Base-by-base conservation (phyloP, 1,139 yeast genomes). In the Sugiyamaella xylanicola region DNA sequence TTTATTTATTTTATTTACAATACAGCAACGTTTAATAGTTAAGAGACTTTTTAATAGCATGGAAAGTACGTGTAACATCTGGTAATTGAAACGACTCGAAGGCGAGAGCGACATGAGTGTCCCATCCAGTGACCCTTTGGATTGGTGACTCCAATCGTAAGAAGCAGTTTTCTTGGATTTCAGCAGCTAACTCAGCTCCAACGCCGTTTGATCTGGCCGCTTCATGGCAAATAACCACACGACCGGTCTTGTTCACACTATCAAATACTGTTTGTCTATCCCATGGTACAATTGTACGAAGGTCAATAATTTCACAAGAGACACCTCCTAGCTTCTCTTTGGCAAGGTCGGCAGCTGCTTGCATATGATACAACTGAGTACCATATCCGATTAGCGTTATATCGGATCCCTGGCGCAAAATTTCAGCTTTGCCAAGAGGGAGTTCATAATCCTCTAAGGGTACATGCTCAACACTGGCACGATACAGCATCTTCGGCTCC, bases 401-500 rank as follows among this genome's bases (percentile, higher is more conserved):
- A 51, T 71, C 74, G 1, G 61, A 29, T 7, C 74, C 74, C 2
- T 56, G 53, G 25, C 60, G 62, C 46, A 71, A 56, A 13, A 71
- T 58, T 52, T 71, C 74, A 1, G 74, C 74, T 56, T 67, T 64
- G 53, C 67, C 71, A 13, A 71, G 57, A 2, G 74, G 74, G 40
- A 71, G 59, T 53, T 56, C 66, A 55, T 66, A 71, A 57, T 71
- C 74, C 11, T 59, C 71, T 20, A 62, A 48, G 17, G 74, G 74
- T 4, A 71, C 74, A 53, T 68, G 68, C 57, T 71, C 74, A 17
- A 65, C 66, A 43, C 69, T 63, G 2, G 72, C 70, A 4, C 74
- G 62, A 56, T 71, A 71, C 29, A 71, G 64, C 11, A 68, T 67
- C 61, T 71, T 71, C 37, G 74, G 74, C 59, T 71, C 74, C 72